These are phyloP conservation scores for Dalbergia cochinchinensis DNA, from an alignment of 306 rosid species.

Conservation along the genomic window DNA sequence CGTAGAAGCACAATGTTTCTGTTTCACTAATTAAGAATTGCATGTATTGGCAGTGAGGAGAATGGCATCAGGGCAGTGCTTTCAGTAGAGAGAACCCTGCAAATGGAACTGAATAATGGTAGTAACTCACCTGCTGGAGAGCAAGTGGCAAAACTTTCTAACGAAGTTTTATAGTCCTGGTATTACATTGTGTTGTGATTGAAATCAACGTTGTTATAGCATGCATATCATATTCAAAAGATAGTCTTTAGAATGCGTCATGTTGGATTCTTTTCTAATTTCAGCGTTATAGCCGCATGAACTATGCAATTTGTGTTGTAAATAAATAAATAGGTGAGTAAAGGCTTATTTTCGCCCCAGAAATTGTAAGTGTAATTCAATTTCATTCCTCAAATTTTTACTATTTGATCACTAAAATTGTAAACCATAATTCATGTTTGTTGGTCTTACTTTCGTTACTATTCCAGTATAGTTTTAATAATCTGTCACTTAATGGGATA, in stretches of 20 bases:
- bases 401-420: too few species aligned
- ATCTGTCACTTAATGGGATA: too few species aligned
- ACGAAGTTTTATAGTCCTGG: background rate
- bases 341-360: too few species aligned
- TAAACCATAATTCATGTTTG: too few species aligned
- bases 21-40: constrained; percentile 19
- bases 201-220: background rate
- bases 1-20: constrained; percentile 5
- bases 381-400: too few species aligned
- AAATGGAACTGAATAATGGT: constrained; percentile 15
- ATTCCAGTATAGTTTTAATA: too few species aligned
- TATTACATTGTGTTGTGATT: background rate
- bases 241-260: background rate
- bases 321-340: background rate
- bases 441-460: too few species aligned
- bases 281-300: background rate
- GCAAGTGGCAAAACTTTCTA: background rate
- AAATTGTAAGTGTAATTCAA: too few species aligned
- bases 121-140: constrained; percentile 8
- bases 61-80: constrained; percentile 16
- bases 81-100: background rate
- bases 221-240: background rate
- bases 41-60: constrained; percentile 40
- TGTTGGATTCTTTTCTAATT: background rate
- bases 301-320: background rate